Base-by-base conservation (phyloP, 805 yeast species). In the Ogataea corticis region DNA sequence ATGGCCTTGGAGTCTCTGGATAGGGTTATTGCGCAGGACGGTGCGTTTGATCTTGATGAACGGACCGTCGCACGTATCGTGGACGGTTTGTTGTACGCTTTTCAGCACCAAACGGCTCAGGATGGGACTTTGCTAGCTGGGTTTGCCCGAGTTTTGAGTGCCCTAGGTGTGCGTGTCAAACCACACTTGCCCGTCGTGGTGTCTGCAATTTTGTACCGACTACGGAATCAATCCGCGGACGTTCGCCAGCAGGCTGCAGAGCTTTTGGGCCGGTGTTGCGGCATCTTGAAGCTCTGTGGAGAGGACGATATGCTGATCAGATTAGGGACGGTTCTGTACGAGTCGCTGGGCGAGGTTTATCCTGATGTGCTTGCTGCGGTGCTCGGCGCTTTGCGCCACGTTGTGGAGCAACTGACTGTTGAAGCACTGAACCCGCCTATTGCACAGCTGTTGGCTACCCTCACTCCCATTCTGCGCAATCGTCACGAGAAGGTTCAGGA, bases 301-400 rank as follows among this genome's bases (percentile, higher is more conserved):
- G 85, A 87, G 57, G 76, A 75, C 29, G 82, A 75, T 11, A 66
- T 87, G 42, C 60, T 92, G 50, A 74, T 75, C 45, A 85, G 85
- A 55, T 68, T 92, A 43, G 82, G 90, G 4, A 76, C 86, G 17
- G 83, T 91, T 13, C 69, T 94, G 28, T 89, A 85, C 62, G 99
- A 94, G 63, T 85, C 94, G 12, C 72, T 94, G 9, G 99, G 99
- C 15, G 99, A 94, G 61, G 92, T 85, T 5, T 89, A 82, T 53
- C 99, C 99, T 0, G 96, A 90, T 42, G 97, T 90, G 2, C 70
- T 94, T 37, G 97, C 96, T 0, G 86, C 97, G 0, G 76, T 92
- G 2, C 68, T 94, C 13, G 77, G 77, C 14, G 96, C 96, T 0
- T 65, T 92, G 55, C 66, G 76, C 42, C 68, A 80, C 11, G 82